Conservation (phyloP, 2,329 filamentous ascomycete genomes). For the Helicocarpus griseus region DNA sequence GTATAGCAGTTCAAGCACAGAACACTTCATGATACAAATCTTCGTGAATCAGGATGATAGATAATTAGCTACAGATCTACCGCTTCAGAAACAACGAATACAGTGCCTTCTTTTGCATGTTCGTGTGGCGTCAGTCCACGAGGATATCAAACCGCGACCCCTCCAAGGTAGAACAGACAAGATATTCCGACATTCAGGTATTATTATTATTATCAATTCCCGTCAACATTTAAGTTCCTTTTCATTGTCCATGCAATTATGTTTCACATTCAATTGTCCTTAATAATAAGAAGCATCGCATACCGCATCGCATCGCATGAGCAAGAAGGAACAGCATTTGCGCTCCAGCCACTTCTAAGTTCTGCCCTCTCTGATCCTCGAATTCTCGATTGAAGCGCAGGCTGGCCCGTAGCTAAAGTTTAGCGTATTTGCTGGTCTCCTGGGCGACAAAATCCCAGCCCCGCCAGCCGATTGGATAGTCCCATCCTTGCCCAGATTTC, state of each 20-base stretch:
- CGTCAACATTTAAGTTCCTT: not conserved
- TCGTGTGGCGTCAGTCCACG: not conserved
- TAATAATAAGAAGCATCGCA: not conserved
- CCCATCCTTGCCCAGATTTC: conserved; percentile 2
- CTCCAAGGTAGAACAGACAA: too few relatives aligned
- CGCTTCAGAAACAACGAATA: not conserved
- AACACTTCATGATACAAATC: too few relatives aligned
- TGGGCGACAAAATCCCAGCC: conserved; percentile 8
- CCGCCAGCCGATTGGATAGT: not conserved
- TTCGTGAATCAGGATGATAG: not conserved
- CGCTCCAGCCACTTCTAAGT: not conserved
- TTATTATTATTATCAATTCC: too few relatives aligned
- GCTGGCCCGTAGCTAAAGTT: not conserved
- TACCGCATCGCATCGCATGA: not conserved
- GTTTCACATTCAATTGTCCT: not conserved
- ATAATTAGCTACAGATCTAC: too few relatives aligned
- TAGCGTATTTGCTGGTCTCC: conserved; percentile 4
- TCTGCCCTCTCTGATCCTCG: not conserved
- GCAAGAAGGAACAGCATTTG: not conserved
- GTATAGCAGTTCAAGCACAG: not conserved
- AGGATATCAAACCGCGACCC: not conserved
- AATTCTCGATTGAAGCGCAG: too few relatives aligned
- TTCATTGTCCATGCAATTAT: not conserved
- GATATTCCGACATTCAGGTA: too few relatives aligned
- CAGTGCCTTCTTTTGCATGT: not conserved